Evolutionary conservation across 2,329 filamentous ascomycete genomes (phyloP).

Genomic region (Apiospora phragmitis): DNA sequence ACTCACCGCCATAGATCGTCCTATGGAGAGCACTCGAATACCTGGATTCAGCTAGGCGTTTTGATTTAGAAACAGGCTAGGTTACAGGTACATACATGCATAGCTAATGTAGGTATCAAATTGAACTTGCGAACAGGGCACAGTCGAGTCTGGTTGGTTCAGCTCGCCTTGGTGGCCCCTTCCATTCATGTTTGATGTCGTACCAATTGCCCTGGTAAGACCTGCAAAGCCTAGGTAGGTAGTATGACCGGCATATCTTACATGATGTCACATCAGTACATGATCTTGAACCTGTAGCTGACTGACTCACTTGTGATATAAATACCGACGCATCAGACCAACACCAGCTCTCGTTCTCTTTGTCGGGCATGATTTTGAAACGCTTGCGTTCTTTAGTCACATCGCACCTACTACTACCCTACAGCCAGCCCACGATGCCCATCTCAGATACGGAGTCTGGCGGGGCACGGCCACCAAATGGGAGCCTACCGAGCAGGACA

Average conservation of each 20-base stretch:
- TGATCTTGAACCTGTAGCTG: background rate
- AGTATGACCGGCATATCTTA: background rate
- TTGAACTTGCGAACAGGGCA: background rate
- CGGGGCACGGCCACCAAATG: background rate
- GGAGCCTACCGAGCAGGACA: slow-evolving; percentile 6
- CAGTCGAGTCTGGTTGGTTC: background rate
- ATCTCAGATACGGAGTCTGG: slow-evolving; percentile 7
- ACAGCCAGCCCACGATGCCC: background rate
- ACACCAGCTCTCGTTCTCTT: background rate
- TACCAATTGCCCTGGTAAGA: background rate
- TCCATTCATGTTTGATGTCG: background rate
- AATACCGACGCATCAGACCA: background rate
- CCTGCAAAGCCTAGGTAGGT: background rate
- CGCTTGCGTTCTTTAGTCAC: background rate
- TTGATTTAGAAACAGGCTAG: too few species aligned
- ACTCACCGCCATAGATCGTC: too few species aligned
- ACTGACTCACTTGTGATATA: background rate
- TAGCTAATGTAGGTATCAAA: too few species aligned
- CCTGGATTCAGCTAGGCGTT: background rate
- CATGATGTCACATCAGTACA: background rate
- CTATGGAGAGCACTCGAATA: background rate
- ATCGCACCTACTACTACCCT: background rate
- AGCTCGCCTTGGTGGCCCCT: background rate
- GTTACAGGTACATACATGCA: too few species aligned
- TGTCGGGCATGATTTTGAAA: background rate